These are phyloP conservation scores for Aechmea fasciata DNA, from an alignment of 176 grass and related monocot species.

Conservation along the genomic window DNA sequence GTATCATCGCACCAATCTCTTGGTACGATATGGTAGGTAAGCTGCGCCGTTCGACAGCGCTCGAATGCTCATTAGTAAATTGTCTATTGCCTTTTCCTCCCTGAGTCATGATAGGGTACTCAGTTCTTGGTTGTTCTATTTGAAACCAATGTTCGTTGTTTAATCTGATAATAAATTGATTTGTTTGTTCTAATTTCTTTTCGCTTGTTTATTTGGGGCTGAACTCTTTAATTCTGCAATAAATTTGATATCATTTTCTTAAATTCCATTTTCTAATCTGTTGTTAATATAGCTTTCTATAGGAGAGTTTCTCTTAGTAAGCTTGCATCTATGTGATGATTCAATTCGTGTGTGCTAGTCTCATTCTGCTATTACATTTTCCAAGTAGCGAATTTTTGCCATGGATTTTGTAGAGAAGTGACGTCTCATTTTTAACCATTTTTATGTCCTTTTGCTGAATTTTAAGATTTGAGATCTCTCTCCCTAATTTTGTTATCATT, in stretches of 20 bases:
- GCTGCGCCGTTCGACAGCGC: conserved; percentile 15
- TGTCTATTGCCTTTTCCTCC: neutral
- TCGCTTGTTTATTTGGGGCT: neutral
- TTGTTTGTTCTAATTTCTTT: neutral
- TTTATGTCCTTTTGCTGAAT: no score
- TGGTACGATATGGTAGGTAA: conserved; percentile 92
- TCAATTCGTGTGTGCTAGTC: neutral
- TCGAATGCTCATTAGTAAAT: neutral
- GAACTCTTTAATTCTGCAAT: neutral
- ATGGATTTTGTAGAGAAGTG: neutral
- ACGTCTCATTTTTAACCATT: neutral
- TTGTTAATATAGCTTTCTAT: neutral
- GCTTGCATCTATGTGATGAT: neutral
- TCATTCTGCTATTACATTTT: neutral
- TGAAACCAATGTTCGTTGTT: no score
- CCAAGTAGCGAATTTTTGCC: conserved; percentile 1
- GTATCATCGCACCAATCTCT: conserved; percentile 88
- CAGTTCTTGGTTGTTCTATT: no score
- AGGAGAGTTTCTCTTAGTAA: neutral
- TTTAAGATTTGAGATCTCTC: no score
- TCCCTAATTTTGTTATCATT: no score
- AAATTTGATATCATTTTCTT: neutral
- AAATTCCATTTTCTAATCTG: neutral
- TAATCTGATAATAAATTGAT: no score
- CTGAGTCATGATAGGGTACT: no score